A percentile compares a stretch with the other conserved stretches of the same genome.
Conservation (phyloP, 177 flowering plant species). For the Tripterygium wilfordii region DNA sequence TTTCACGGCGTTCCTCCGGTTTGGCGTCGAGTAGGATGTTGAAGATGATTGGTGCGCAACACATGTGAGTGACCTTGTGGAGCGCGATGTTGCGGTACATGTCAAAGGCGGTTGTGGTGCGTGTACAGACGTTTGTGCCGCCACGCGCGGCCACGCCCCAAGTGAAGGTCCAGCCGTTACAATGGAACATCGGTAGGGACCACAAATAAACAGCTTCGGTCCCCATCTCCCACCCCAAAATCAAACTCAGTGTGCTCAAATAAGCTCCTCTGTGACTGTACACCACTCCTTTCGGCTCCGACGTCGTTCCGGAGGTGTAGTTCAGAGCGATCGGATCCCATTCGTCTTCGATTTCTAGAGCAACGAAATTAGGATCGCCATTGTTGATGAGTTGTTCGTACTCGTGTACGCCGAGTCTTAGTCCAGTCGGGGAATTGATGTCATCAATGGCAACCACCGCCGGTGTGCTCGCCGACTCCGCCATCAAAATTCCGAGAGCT, state of each 20-base stretch:
- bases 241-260: slow-evolving; percentile 47
- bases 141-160: slow-evolving; percentile 68
- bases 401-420: slow-evolving; percentile 35
- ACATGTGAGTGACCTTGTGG: slow-evolving; percentile 59
- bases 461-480: not conserved
- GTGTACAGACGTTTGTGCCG: slow-evolving; percentile 58
- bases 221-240: slow-evolving; percentile 55
- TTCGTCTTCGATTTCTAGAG: slow-evolving; percentile 12
- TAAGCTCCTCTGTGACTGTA: slow-evolving; percentile 41
- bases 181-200: slow-evolving; percentile 76
- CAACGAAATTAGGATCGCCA: slow-evolving; percentile 27
- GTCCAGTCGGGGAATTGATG: slow-evolving; percentile 36
- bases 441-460: slow-evolving; percentile 56
- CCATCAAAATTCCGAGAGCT: slow-evolving; percentile 27
- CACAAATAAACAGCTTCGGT: slow-evolving; percentile 55
- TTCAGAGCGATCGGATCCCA: slow-evolving; percentile 13
- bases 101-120: slow-evolving; percentile 34
- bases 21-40: slow-evolving; percentile 42
- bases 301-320: slow-evolving; percentile 16
- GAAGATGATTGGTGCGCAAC: slow-evolving; percentile 52
- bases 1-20: slow-evolving; percentile 17
- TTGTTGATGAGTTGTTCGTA: slow-evolving; percentile 46
- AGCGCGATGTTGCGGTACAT: slow-evolving; percentile 32
- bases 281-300: slow-evolving; percentile 12
- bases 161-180: slow-evolving; percentile 70